phyloP scores from a whole-genome alignment of 1,284 basidiomycete genomes.

The Malassezia brasiliensis region DNA sequence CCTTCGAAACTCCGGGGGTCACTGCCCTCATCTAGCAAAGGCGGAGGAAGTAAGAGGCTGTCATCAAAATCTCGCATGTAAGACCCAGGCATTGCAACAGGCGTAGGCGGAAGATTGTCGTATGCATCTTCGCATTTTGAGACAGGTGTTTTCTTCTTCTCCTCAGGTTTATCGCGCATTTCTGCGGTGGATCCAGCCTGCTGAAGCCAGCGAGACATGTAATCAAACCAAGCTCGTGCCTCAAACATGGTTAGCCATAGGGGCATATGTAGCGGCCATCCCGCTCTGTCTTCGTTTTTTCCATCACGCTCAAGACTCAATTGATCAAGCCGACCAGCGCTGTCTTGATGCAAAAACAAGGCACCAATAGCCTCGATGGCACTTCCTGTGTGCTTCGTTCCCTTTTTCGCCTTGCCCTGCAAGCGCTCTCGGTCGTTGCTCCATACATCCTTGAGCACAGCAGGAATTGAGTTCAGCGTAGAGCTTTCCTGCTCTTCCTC shows the following conservation, averaged over 20 bases:
- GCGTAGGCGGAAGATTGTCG: conserved; percentile 28
- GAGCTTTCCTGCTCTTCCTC: neutral
- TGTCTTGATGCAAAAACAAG: conserved; percentile 32
- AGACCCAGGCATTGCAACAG: conserved; percentile 43
- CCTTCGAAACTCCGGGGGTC: conserved; percentile 33
- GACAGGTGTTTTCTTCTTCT: neutral
- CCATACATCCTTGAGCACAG: neutral
- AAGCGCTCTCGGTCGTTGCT: neutral
- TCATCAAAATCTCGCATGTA: conserved; percentile 35
- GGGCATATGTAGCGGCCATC: neutral
- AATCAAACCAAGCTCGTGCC: neutral
- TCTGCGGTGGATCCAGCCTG: neutral
- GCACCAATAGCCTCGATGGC: conserved; percentile 43
- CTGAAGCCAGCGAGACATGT: neutral
- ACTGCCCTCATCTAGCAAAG: conserved; percentile 34
- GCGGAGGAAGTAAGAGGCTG: conserved; percentile 38
- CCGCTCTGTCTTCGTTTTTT: neutral
- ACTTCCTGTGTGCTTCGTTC: conserved; percentile 26
- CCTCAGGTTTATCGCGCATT: neutral
- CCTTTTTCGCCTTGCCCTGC: neutral
- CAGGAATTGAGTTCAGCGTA: neutral
- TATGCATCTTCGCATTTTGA: too few species aligned
- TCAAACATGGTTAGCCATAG: conserved; percentile 3
- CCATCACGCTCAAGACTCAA: conserved; percentile 22
- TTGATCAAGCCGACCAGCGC: conserved; percentile 26